Base-by-base conservation (phyloP, 495 filamentous ascomycete species). In the Xylaria intraflava region DNA sequence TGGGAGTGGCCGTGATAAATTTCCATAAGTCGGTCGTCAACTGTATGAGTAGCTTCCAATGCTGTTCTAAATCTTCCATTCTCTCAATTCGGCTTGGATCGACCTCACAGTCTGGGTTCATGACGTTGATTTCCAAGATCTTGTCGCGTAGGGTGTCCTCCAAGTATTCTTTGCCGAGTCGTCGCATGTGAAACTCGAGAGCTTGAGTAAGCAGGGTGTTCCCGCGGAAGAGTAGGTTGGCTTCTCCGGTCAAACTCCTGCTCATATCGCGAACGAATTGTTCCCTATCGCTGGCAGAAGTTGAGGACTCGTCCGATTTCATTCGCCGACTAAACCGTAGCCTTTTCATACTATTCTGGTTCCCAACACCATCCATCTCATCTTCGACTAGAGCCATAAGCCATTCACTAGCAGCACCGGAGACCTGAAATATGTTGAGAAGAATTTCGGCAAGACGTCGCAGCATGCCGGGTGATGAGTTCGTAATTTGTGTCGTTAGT, bases 121-220 rank as follows among this genome's bases (percentile, higher is more conserved):
- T 83, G 49, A 88, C 84, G 57, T 92, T 90, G 64, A 97, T 95
- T 60, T 93, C 87, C 48, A 77, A 72, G 40, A 97, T 78, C 65
- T 87, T 90, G 46, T 90, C 88, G n/a, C 80, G 78, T 41, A 99
- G 78, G 0, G 88, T 89, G 35, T 94, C 89, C 57, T 91, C 88
- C 1, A 99, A 70, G 62, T 96, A 99, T 61, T 97, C 90, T 54
- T 90, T 89, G 22, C 93, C 93, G 10, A 97, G 75, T 31, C 93
- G 83, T 55, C 90, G 87, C 94, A 97, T 96, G 64, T 99, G 90
- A 41, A 85, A 83, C 64, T 99, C 93, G 31, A 99, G 77, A 6
- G 91, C 84, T 68, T 96, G 95, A 1, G 94, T 99, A 39, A 97
- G 80, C 20, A 99, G 73, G 0, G 92, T 92, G 67, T 99, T 99